phyloP scores from a whole-genome alignment of 495 filamentous ascomycete genomes.

The Oidiodendron maius region DNA sequence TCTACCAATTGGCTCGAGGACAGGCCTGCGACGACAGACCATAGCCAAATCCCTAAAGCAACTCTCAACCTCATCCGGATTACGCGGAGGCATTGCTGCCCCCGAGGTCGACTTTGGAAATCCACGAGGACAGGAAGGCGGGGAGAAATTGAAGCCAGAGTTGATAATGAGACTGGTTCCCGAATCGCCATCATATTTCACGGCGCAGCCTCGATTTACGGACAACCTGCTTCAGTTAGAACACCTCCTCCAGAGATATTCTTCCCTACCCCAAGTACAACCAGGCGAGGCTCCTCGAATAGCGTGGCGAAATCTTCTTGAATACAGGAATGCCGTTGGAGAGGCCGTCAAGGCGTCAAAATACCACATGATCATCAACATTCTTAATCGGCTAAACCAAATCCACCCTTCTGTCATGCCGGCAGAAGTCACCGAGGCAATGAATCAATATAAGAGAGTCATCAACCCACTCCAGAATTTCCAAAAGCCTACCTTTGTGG shows the following conservation, averaged over 20 bases:
- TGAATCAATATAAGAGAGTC: conserved; percentile 67
- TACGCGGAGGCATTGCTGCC: conserved; percentile 15
- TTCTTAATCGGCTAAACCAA: conserved; percentile 74
- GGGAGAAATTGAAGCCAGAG: not conserved
- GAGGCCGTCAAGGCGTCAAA: conserved; percentile 74
- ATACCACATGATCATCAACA: conserved; percentile 65
- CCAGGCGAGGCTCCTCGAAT: conserved; percentile 62
- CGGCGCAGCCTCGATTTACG: conserved; percentile 74
- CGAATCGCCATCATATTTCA: conserved; percentile 88
- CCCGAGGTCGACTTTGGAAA: conserved; percentile 17
- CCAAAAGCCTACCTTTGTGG: conserved; percentile 51
- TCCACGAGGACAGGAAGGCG: conserved; percentile 1
- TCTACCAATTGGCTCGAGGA: not conserved
- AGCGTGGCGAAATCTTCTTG: conserved; percentile 75
- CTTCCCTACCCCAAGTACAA: conserved; percentile 60
- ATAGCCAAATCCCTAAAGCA: conserved; percentile 2
- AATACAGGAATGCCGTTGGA: conserved; percentile 69
- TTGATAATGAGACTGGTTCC: conserved; percentile 66
- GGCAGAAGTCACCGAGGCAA: conserved; percentile 51
- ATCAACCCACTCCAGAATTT: conserved; percentile 62
- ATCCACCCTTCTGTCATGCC: conserved; percentile 82
- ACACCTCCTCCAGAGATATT: conserved; percentile 60
- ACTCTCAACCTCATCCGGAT: conserved; percentile 15
- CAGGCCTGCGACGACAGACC: not conserved
- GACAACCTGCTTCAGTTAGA: conserved; percentile 75